Base-by-base conservation (phyloP, 345 rosid species). In the Isatis tinctoria region DNA sequence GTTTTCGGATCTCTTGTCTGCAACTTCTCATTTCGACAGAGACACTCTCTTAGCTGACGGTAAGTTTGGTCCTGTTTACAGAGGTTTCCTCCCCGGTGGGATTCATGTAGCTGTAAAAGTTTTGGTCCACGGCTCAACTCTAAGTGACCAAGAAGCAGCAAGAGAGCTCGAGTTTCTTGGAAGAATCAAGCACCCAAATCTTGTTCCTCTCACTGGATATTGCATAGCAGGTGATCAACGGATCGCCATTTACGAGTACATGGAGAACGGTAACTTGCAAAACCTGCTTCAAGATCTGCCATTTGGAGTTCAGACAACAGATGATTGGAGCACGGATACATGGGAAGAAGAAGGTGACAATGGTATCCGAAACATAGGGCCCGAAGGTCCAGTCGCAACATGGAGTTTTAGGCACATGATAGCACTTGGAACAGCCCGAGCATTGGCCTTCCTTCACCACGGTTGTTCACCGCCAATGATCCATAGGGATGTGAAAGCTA, bases 241-340 rank as follows among this genome's bases (percentile, higher is more conserved):
- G 83, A 94, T 94, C 26, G 97, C 96, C 11, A 89, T 94, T 10
- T 94, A 94, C 40, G 95, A 94, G 75, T 94, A 91, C 72, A 94
- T 94, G 98, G 96, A 91, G 85, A 89, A 94, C 1, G 98, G 98
- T 36, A 94, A 88, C 90, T 80, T 94, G 86, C 97, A 91, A 78
- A 89, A 88, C 78, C 68, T 91, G 81, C 91, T 94, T 61, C 86
- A 89, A 26, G 96, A 94, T 78, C 75, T 94, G 73, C 98, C 97
- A 0, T 95, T 94, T 24, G 95, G 93, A 43, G 78, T 88, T 77
- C 97, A 88, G 48, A 76, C 78, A 37, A 86, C 91, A 0, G 97
- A 93, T 40, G 97, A 90, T 64, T 93, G 98, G 98, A 87, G 89
- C 82, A 81, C 78, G 0, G 97, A 93, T 74, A 89, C 92, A 14